Percentiles rank a stretch among this genome's conserved stretches.
These are phyloP conservation scores for Irpex lacteus DNA, from an alignment of 1,284 basidiomycete species.

Conservation along the genomic window DNA sequence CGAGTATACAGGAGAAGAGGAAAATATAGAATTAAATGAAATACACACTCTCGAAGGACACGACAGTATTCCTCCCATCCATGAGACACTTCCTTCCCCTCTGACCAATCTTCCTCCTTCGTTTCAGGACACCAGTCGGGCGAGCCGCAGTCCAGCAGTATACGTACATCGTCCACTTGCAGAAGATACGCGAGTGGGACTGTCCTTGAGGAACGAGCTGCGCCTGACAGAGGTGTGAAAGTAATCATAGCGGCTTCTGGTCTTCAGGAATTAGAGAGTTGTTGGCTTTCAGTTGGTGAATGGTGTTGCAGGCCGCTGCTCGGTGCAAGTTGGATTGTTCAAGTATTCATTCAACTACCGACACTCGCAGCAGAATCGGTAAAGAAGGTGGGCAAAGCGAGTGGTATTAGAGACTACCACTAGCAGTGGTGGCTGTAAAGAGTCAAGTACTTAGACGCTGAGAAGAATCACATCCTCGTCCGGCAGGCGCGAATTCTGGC, in stretches of 20 bases:
- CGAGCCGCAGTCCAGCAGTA: slow-evolving; percentile 94
- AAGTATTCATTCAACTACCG: not conserved
- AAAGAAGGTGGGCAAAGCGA: not conserved
- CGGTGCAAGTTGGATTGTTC: not conserved
- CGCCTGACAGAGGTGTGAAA: slow-evolving; percentile 86
- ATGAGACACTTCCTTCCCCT: slow-evolving; percentile 33
- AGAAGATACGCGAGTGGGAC: slow-evolving; percentile 82
- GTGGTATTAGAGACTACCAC: not conserved
- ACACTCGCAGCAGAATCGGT: not conserved
- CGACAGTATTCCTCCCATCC: slow-evolving; percentile 64
- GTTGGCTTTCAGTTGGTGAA: not conserved
- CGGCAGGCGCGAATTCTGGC: too few species aligned
- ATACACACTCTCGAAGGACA: slow-evolving; percentile 60
- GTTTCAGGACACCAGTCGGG: slow-evolving; percentile 70
- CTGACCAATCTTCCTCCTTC: slow-evolving; percentile 43
- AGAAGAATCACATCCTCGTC: not conserved
- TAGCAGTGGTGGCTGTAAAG: not conserved
- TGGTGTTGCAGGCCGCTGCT: too few species aligned
- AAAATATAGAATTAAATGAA: not conserved
- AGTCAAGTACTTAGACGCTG: not conserved
- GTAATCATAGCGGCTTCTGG: slow-evolving; percentile 70
- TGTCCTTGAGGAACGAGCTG: slow-evolving; percentile 66
- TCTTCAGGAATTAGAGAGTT: not conserved
- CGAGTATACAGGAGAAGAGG: not conserved
- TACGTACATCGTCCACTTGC: slow-evolving; percentile 91